Percentiles rank a stretch among this genome's conserved stretches.
These are phyloP conservation scores for Calcarisporium arbuscula DNA, from an alignment of 2,329 filamentous ascomycete species.

Conservation along the genomic window DNA sequence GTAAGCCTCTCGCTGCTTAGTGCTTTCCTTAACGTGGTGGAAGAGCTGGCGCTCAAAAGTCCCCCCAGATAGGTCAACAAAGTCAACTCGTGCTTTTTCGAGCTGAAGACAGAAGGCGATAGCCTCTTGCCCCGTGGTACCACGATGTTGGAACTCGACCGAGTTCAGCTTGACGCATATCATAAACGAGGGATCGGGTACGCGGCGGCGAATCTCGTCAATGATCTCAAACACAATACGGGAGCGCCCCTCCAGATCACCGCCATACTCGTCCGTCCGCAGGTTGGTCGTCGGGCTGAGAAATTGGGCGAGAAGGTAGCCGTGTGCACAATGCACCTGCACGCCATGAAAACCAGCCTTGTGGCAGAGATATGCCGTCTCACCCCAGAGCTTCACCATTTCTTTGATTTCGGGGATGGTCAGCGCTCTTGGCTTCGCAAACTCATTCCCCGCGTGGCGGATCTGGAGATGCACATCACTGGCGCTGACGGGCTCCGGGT, in stretches of 20 bases:
- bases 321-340: slow-evolving; percentile 47
- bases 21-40: background rate
- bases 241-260: slow-evolving; percentile 34
- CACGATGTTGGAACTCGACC: slow-evolving; percentile 42
- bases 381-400: slow-evolving; percentile 55
- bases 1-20: background rate
- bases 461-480: slow-evolving; percentile 28
- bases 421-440: slow-evolving; percentile 45
- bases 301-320: slow-evolving; percentile 49
- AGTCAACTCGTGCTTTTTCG: background rate
- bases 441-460: slow-evolving; percentile 19
- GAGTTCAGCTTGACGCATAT: slow-evolving; percentile 53
- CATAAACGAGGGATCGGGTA: slow-evolving; percentile 28
- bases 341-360: slow-evolving; percentile 54
- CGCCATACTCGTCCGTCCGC: slow-evolving; percentile 47
- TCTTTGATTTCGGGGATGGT: slow-evolving; percentile 47
- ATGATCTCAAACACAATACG: slow-evolving; percentile 40
- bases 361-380: slow-evolving; percentile 55
- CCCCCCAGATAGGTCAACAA: background rate
- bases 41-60: background rate
- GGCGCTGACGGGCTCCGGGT: slow-evolving; percentile 33
- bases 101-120: background rate
- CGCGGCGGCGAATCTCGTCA: slow-evolving; percentile 24
- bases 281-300: slow-evolving; percentile 42
- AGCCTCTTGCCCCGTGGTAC: too few species aligned